Base-by-base conservation (phyloP, 106 monocot species). In the Allium sativum region DNA sequence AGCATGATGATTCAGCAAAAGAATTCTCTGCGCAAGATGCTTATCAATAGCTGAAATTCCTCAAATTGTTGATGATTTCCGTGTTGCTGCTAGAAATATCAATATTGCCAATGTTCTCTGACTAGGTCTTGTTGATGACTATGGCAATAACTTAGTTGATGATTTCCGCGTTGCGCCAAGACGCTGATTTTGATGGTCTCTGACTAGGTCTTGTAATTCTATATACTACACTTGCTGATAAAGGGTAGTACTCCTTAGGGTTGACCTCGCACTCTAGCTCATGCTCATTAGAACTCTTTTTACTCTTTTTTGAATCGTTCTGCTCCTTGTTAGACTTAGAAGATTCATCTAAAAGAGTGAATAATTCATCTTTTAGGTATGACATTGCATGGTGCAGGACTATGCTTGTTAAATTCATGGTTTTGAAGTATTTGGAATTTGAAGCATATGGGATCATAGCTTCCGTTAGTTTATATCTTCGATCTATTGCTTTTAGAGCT, bases 281-380 rank as follows among this genome's bases (percentile, higher is more conserved):
- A 12, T 12, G 53, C 9, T 69, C 69, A 1, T 76, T 69, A 13
- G 70, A 68, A 1, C 20, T 47, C 50, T 71, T 61, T 42, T 18
- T 18, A 43, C 40, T 15, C 10, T 7, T 18, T 7, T 17, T 59
- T 10, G 0, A 21, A 14, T 15, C 11, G 22, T 55, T 31, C 14
- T 31, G n/a, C 6, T 45, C 42, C 3, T 52, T 64, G 69, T 2
- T 51, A 3, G 51, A 51, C 62, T 40, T 63, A n/a, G 21, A 57
- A 0, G 46, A 12, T 8, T 76, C 78, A 15, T 69, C 68, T 0
- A 86, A 72, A n/a, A 86, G 62, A 11, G 72, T 22, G 40, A 66
- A 74, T 70, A 86, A 78, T 50, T 81, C 86, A 15, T 86, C 86
- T 42, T 86, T 81, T 3, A 86, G 62, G 69, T 78, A 81, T 5